Evolutionary conservation across 164 flowering plant genomes (phyloP).

Genomic region (Pachysandra terminalis): DNA sequence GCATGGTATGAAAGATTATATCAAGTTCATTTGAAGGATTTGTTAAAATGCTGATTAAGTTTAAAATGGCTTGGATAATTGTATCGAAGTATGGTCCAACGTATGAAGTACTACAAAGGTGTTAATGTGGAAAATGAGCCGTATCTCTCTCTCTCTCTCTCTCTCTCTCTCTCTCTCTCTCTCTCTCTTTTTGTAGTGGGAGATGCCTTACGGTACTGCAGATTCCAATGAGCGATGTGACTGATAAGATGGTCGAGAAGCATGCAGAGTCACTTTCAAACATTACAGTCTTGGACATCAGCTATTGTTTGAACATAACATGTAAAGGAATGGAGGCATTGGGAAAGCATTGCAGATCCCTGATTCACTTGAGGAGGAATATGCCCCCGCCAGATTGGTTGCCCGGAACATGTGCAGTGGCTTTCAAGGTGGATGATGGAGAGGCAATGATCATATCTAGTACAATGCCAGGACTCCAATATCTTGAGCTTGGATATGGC

Average conservation of each 20-base stretch:
- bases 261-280: slow-evolving; percentile 17
- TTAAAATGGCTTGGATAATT: no score
- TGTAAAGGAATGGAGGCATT: slow-evolving; percentile 22
- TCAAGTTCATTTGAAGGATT: no score
- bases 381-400: slow-evolving; percentile 23
- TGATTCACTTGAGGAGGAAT: slow-evolving; percentile 27
- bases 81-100: no score
- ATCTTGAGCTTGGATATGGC: slow-evolving; percentile 30
- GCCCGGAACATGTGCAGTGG: neutral
- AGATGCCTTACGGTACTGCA: slow-evolving; percentile 24
- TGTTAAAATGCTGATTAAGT: no score
- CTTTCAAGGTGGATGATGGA: slow-evolving; percentile 16
- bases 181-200: slow-evolving; percentile 17
- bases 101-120: no score
- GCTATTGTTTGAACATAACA: slow-evolving; percentile 28
- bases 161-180: neutral
- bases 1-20: no score
- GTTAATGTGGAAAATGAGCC: no score
- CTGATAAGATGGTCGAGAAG: slow-evolving; percentile 23
- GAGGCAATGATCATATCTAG: slow-evolving; percentile 32
- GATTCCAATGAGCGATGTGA: slow-evolving; percentile 29
- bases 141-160: no score
- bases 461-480: slow-evolving; percentile 25
- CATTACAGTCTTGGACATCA: slow-evolving; percentile 28
- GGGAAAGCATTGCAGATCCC: slow-evolving; percentile 27